Evolutionary conservation across 352 stramenopile species (phyloP).

Genomic region (Phytophthora syringae): DNA sequence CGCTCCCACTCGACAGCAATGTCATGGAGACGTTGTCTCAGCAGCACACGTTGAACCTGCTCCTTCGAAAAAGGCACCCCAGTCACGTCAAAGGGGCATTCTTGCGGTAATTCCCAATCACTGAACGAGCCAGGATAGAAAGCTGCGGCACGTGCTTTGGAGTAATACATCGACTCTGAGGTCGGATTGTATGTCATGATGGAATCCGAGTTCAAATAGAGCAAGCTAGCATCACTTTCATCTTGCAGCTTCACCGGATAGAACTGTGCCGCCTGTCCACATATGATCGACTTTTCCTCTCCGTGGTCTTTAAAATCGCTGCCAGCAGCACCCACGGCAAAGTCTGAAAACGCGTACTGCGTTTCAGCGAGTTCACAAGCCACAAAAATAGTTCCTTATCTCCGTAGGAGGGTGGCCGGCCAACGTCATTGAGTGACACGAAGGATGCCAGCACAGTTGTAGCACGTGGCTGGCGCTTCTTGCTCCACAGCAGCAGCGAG

Average conservation of each 20-base stretch:
- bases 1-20: slow-evolving; percentile 38
- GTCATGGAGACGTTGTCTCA: slow-evolving; percentile 42
- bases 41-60: slow-evolving; percentile 37
- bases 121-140: slow-evolving; percentile 45
- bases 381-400: slow-evolving; percentile 68
- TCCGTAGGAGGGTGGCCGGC: slow-evolving; percentile 45
- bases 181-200: slow-evolving; percentile 44
- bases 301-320: slow-evolving; percentile 32
- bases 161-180: slow-evolving; percentile 39
- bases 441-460: slow-evolving; percentile 57
- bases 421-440: slow-evolving; percentile 38
- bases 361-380: slow-evolving; percentile 64
- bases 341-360: slow-evolving; percentile 58
- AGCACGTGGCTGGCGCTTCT: slow-evolving; percentile 50
- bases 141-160: slow-evolving; percentile 34
- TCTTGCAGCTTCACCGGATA: slow-evolving; percentile 32
- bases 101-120: slow-evolving; percentile 38
- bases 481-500: slow-evolving; percentile 66
- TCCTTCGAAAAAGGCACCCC: slow-evolving; percentile 30
- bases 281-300: slow-evolving; percentile 42
- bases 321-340: slow-evolving; percentile 48
- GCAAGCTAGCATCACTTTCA: slow-evolving; percentile 22
- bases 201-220: slow-evolving; percentile 60
- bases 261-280: slow-evolving; percentile 53
- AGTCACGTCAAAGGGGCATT: slow-evolving; percentile 50